These are phyloP conservation scores for Eleusine coracana DNA, from an alignment of 176 grass and related monocot genomes.

Conservation along the genomic window DNA sequence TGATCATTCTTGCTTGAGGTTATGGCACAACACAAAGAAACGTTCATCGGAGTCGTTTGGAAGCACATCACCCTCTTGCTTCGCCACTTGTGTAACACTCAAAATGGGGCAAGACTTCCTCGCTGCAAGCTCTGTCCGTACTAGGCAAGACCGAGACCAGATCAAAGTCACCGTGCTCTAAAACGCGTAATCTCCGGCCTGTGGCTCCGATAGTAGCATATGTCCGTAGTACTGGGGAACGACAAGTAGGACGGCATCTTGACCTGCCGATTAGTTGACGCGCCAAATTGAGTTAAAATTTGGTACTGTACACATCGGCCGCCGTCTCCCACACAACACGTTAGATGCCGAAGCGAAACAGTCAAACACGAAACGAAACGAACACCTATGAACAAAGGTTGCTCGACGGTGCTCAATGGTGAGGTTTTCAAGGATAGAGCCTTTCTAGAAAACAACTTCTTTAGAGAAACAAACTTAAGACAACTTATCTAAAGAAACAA, in stretches of 20 bases:
- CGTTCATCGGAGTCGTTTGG: neutral
- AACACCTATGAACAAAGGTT: neutral
- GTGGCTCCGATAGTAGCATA: neutral
- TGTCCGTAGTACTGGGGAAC: neutral
- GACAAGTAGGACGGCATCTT: neutral
- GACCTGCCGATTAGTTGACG: slow-evolving; percentile 33
- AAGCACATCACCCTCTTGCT: neutral
- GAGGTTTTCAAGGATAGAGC: too few relatives aligned
- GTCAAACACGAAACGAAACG: neutral
- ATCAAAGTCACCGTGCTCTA: slow-evolving; percentile 17
- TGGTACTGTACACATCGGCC: neutral
- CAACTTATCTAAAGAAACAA: too few relatives aligned
- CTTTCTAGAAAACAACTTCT: too few relatives aligned
- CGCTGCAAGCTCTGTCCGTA: slow-evolving; percentile 21
- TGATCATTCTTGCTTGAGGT: neutral
- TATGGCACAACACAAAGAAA: neutral
- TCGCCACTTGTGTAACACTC: neutral
- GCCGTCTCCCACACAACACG: slow-evolving; percentile 27
- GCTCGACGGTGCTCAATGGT: neutral
- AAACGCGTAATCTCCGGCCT: neutral
- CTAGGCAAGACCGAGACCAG: slow-evolving; percentile 40
- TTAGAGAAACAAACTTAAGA: too few relatives aligned
- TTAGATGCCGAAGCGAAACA: neutral
- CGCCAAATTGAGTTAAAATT: neutral
- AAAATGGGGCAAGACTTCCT: neutral